Conservation (phyloP, 1,284 basidiomycete genomes). For the Rugosomyces carneus region DNA sequence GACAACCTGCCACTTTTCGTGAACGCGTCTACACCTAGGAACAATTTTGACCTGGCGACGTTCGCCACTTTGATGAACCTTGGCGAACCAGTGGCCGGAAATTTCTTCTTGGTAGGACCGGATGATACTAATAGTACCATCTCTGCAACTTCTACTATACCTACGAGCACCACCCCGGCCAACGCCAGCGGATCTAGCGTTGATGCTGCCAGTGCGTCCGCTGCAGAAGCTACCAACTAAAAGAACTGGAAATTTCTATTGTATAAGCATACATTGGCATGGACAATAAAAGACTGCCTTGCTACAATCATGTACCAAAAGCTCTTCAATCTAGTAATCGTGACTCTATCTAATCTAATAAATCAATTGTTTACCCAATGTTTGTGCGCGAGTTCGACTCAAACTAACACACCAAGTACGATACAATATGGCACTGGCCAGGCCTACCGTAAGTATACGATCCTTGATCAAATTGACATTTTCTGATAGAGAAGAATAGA, state of each 20-base stretch:
- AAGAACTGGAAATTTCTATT: neutral
- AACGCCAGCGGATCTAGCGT: neutral
- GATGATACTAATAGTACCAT: slow-evolving; percentile 16
- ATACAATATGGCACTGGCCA: slow-evolving; percentile 48
- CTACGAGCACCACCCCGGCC: slow-evolving; percentile 5
- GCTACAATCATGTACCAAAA: neutral
- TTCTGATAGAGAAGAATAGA: slow-evolving; percentile 30
- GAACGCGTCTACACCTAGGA: slow-evolving; percentile 27
- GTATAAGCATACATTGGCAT: neutral
- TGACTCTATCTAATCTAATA: slow-evolving; percentile 10
- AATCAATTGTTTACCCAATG: slow-evolving; percentile 7
- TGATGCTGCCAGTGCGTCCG: neutral
- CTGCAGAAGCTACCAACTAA: neutral
- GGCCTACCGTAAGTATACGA: slow-evolving; percentile 53
- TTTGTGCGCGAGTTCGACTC: neutral
- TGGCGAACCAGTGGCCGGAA: slow-evolving; percentile 28
- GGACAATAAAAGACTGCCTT: neutral
- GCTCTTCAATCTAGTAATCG: too few relatives aligned
- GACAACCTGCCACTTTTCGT: slow-evolving; percentile 21
- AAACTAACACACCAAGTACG: neutral
- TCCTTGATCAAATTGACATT: slow-evolving; percentile 1
- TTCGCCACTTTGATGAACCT: slow-evolving; percentile 26
- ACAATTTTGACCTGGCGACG: slow-evolving; percentile 28
- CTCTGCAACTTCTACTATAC: slow-evolving; percentile 1
- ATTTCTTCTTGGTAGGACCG: slow-evolving; percentile 33